Percentiles rank a stretch among this genome's conserved stretches.
Conservation (phyloP, 192 early-diverging fungal genomes). For the Backusella circina region DNA sequence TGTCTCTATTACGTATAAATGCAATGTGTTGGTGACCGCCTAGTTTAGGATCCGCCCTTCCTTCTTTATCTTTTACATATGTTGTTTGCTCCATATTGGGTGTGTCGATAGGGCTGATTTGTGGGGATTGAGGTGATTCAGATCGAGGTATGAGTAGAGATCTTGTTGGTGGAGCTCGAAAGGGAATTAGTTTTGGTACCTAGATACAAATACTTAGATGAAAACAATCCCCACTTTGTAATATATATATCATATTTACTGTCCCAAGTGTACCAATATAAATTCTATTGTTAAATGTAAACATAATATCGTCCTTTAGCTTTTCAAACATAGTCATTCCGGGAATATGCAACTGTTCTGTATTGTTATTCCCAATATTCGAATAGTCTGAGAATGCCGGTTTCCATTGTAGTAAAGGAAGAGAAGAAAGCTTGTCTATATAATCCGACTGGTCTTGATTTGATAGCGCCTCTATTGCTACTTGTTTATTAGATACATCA, state of each 20-base stretch:
- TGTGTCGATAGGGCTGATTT: constrained; percentile 10
- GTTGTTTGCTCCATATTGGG: background rate
- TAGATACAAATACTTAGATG: background rate
- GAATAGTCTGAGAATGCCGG: background rate
- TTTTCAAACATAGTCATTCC: constrained; percentile 42
- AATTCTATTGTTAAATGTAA: constrained; percentile 30
- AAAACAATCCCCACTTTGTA: background rate
- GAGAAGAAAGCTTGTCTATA: background rate
- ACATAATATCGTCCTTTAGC: constrained; percentile 18
- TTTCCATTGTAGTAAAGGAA: background rate
- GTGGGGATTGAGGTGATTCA: background rate
- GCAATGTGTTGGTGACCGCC: constrained; percentile 52
- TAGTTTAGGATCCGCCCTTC: constrained; percentile 49
- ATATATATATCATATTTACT: constrained; percentile 13
- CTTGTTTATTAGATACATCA: background rate
- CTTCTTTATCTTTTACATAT: background rate
- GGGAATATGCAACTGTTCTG: constrained; percentile 16
- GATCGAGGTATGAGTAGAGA: background rate
- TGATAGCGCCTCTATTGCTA: background rate
- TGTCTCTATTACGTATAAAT: constrained; percentile 58
- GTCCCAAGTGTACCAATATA: constrained; percentile 32
- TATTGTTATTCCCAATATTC: background rate
- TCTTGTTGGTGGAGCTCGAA: background rate
- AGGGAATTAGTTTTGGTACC: background rate
- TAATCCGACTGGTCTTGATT: background rate